Conservation (phyloP, 176 grass and related monocot species). For the Puya raimondii region DNA sequence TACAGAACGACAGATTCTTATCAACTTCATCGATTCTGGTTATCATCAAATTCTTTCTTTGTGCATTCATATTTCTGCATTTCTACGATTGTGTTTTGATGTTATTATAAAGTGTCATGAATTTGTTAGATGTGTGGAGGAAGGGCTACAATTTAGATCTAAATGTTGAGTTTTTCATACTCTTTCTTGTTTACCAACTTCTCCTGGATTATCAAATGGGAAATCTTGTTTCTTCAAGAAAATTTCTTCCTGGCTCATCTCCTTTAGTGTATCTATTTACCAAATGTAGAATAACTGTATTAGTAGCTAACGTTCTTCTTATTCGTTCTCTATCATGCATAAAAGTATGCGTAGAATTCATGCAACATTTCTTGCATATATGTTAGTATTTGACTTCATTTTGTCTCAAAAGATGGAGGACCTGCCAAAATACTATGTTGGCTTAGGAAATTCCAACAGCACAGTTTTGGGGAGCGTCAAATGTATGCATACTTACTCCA, state of each 20-base stretch:
- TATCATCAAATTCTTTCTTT: slow-evolving; percentile 23
- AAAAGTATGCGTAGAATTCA: neutral
- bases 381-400: neutral
- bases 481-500: too few relatives aligned
- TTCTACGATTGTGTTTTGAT: neutral
- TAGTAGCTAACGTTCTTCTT: neutral
- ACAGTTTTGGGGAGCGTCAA: too few relatives aligned
- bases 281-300: neutral
- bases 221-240: too few relatives aligned
- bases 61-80: slow-evolving; percentile 3
- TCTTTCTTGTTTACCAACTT: neutral
- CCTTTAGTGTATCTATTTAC: neutral
- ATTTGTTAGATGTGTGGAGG: neutral
- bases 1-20: slow-evolving; percentile 33
- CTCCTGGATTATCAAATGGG: neutral
- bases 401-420: neutral
- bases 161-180: neutral
- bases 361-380: neutral
- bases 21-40: slow-evolving; percentile 71
- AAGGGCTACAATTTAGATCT: neutral
- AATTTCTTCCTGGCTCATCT: neutral
- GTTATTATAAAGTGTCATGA: neutral
- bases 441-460: too few relatives aligned
- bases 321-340: neutral
- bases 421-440: neutral